Conservation (phyloP, 306 rosid species). For the Gleditsia sinensis region DNA sequence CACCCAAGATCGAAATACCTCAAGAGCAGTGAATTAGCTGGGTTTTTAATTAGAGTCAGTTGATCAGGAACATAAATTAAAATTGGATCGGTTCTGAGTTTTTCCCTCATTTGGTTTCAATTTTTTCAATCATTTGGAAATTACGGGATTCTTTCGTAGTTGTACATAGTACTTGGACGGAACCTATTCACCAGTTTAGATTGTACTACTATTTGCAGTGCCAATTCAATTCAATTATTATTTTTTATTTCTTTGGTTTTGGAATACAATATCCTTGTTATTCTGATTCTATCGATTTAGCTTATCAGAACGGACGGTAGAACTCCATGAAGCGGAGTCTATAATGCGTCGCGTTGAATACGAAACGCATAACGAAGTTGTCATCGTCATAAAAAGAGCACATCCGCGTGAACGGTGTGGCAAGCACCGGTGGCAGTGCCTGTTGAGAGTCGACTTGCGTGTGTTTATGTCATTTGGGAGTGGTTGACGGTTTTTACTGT, state of each 20-base stretch:
- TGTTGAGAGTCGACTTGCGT: conserved; percentile 46
- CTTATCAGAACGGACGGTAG: too few relatives aligned
- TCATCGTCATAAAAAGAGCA: conserved; percentile 15
- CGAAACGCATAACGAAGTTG: neutral
- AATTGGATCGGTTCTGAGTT: neutral
- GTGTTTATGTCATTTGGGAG: conserved; percentile 20
- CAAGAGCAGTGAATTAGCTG: conserved; percentile 17
- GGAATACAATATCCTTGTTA: too few relatives aligned
- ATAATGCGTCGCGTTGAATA: neutral
- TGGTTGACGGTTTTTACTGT: conserved; percentile 45
- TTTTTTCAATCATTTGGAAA: neutral
- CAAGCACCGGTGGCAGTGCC: conserved; percentile 30
- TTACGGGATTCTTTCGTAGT: neutral
- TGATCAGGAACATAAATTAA: neutral
- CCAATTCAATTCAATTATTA: conserved; percentile 44
- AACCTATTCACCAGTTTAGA: neutral
- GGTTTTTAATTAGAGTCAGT: neutral
- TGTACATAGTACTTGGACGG: conserved; percentile 37
- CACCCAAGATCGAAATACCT: conserved; percentile 51
- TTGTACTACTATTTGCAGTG: conserved; percentile 32
- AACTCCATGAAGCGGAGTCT: neutral
- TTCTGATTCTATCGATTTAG: too few relatives aligned
- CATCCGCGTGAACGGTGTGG: conserved; percentile 37
- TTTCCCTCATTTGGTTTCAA: neutral
- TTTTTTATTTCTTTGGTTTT: too few relatives aligned